Evolutionary conservation across 2,329 filamentous ascomycete genomes (phyloP), one percentile per base, ranked within the genome.

Genomic region (Neofusicoccum cordaticola): DNA sequence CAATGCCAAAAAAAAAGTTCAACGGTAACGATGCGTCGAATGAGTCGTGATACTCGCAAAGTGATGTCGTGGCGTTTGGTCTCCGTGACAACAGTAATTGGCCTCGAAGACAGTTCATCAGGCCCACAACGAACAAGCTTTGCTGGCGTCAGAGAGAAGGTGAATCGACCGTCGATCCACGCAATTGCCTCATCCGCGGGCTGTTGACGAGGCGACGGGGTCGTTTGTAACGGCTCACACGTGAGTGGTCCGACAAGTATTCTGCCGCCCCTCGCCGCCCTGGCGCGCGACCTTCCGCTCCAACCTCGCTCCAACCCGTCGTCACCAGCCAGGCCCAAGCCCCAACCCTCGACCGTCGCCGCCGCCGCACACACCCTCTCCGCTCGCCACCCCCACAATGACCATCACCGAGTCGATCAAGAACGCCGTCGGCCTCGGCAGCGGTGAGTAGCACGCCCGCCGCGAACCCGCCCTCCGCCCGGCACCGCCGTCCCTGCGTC

Each of bases 371-470:
- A 15, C 7, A 2, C 7, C 4, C 52, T n/a, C 22, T n/a, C 22
- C 15, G 35, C 52, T 17, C 39, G 17, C 39, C 39, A 8, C 27
- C 13, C 39, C 11, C 53, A 34, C 39, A 17, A 80, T 80, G 78
- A 76, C 78, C 41, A 67, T 80, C 70, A 75, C 77, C 58, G 80
- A 83, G 56, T 76, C 73, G 50, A 77, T 82, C 68, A 83, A 83
- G 73, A 77, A 80, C 63, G 80, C 80, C 67, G 79, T 83, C 65
- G 81, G 81, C 67, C 75, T 83, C 65, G 72, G 72, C 66, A 71
- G 74, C 67, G 72, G 72, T 71, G 60, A 63, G 60, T 63, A 42
- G 15, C 19, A 12, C 37, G 51, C 34, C 17, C 56, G 17, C 53
- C 63, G 41, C 47, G 57, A 39, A 53, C 39, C 27, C 34, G 13